Evolutionary conservation across 31 red algal genomes (phyloP), one percentile per base, ranked within the genome.

Genomic region (Pterothamnion heteromorphum): DNA sequence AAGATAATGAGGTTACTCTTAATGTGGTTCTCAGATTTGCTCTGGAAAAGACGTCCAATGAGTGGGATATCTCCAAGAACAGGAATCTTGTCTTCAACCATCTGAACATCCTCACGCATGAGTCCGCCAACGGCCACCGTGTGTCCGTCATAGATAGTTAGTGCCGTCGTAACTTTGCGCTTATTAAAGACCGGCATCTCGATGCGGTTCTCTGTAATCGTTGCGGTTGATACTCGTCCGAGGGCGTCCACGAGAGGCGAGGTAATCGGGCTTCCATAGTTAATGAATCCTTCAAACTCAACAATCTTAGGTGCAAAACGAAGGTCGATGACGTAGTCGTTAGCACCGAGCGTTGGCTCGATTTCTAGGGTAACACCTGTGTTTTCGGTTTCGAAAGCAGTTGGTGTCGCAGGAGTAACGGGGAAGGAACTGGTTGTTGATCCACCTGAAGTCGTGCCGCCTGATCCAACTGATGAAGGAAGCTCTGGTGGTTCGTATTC

Each of bases 221-320:
- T 64, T 9, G n/a, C n/a, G 14, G 9, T 9, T 18, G n/a, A 9
- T 64, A n/a, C 14, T 9, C n/a, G 9, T 18, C 51, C 51, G n/a
- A 64, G 51, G n/a, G 51, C 51, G n/a, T 64, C 51, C 14, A 64
- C n/a, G 14, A n/a, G 14, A 64, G n/a, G 51, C 9, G 51, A 9
- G 9, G 9, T 9, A 64, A 64, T 64, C 9, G 51, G 51, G 9
- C 14, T 18, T 18, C 51, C 51, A n/a, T 64, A 64, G 51, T 64
- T 64, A n/a, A 64, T 64, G 51, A 64, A 64, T 64, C 51, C 51
- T 64, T 64, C 51, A n/a, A 64, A 64, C n/a, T 64, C 51, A 64
- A 64, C 51, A n/a, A 64, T 64, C n/a, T 64, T n/a, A 18, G 51
- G 51, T n/a, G 51, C 51, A 64, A 64, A n/a, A 18, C n/a, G 14